Evolutionary conservation across 306 rosid species (phyloP).

Genomic region (Oemleria cerasiformis): DNA sequence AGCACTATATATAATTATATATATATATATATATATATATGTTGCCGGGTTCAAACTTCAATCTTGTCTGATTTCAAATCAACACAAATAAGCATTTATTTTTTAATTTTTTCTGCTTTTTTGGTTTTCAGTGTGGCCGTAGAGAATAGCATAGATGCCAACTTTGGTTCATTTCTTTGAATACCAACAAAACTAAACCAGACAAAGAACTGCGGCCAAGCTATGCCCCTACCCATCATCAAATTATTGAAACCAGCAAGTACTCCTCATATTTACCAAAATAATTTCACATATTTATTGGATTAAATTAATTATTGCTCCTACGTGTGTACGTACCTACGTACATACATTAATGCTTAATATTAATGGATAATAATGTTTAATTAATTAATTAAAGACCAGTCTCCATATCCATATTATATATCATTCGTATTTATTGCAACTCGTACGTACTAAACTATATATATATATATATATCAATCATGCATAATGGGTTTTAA

Average conservation of each 20-base stretch:
- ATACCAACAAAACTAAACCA: constrained; percentile 38
- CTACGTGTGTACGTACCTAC: no score
- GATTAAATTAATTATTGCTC: not conserved
- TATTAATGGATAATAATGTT: no score
- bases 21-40: no score
- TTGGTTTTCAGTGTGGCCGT: constrained; percentile 20
- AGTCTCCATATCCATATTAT: no score
- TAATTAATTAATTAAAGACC: no score
- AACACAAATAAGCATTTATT: not conserved
- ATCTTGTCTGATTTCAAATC: not conserved
- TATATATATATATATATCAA: no score
- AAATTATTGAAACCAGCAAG: constrained; percentile 25
- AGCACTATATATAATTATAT: no score
- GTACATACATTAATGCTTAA: no score
- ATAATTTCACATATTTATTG: not conserved
- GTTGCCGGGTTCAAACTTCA: not conserved
- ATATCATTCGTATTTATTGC: no score
- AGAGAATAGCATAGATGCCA: constrained; percentile 20
- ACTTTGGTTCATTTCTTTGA: constrained; percentile 25
- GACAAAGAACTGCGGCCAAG: constrained; percentile 27
- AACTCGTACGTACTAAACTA: no score
- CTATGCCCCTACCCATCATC: constrained; percentile 24
- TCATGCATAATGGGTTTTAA: not conserved
- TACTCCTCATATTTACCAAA: not conserved
- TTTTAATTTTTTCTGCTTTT: not conserved